Conservation (phyloP, 441 rosid genomes). For the Populus hybrid region DNA sequence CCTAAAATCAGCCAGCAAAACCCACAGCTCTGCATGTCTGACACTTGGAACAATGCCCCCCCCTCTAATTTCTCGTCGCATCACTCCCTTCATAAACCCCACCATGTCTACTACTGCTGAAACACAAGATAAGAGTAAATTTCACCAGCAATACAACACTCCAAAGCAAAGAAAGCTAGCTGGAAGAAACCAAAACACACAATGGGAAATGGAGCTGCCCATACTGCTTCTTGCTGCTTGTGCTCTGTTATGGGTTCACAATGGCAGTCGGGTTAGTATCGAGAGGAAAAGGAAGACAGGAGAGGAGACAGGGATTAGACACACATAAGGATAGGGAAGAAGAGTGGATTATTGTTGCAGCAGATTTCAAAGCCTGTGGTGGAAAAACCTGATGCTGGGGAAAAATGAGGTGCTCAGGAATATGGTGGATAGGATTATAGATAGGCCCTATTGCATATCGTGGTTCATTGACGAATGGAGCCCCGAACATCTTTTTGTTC, state of each 20-base stretch:
- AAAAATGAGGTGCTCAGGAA: constrained; percentile 56
- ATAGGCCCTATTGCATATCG: constrained; percentile 59
- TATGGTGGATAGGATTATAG: constrained; percentile 39
- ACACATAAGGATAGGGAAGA: background rate
- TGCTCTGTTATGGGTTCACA: constrained; percentile 25
- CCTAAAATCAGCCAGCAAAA: constrained; percentile 33
- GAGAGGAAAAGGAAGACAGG: constrained; percentile 16
- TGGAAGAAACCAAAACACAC: background rate
- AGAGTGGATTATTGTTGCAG: too few species aligned
- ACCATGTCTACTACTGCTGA: background rate
- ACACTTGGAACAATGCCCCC: constrained; percentile 36
- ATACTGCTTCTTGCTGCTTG: constrained; percentile 25
- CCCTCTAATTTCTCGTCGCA: background rate
- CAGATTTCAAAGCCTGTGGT: too few species aligned
- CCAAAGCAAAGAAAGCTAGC: background rate
- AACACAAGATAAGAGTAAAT: background rate
- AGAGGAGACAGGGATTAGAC: constrained; percentile 5
- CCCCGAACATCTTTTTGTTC: constrained; percentile 69
- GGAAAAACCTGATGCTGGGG: constrained; percentile 82
- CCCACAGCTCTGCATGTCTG: constrained; percentile 32
- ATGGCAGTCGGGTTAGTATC: constrained; percentile 11
- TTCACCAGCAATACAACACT: background rate
- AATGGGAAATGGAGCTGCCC: constrained; percentile 27
- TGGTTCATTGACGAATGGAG: constrained; percentile 84
- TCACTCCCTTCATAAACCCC: too few species aligned